phyloP scores from a whole-genome alignment of 2,329 filamentous ascomycete species.

The Colletotrichum spaethianum region DNA sequence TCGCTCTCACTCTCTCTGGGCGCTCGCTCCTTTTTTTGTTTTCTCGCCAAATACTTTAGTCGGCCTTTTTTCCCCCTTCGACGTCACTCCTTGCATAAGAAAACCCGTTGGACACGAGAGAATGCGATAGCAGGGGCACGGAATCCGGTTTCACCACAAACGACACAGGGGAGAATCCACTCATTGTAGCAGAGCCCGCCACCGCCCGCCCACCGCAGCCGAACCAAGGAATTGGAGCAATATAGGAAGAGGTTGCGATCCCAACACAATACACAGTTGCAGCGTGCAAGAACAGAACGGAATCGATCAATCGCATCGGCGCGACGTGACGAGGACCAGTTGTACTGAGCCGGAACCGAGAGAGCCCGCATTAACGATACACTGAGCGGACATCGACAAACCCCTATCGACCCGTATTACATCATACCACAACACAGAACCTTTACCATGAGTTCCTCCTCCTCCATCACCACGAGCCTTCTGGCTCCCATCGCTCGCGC shows the following conservation, averaged over 20 bases:
- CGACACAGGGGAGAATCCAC: slow-evolving; percentile 39
- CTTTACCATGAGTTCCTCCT: slow-evolving; percentile 8
- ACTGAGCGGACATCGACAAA: neutral
- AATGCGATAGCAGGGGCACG: slow-evolving; percentile 32
- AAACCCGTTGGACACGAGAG: slow-evolving; percentile 24
- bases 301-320: neutral
- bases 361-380: neutral
- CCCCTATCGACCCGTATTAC: slow-evolving; percentile 7
- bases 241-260: neutral
- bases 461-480: neutral
- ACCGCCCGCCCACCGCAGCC: slow-evolving; percentile 4
- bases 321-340: neutral
- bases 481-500: slow-evolving; percentile 28
- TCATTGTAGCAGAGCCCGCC: slow-evolving; percentile 21
- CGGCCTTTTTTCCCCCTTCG: neutral
- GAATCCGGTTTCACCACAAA: slow-evolving; percentile 35
- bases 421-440: neutral
- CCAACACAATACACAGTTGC: neutral
- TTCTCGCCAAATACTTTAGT: neutral
- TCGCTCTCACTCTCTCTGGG: neutral
- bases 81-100: slow-evolving; percentile 35
- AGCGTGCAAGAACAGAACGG: neutral
- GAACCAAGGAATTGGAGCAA: slow-evolving; percentile 24
- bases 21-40: slow-evolving; percentile 20
- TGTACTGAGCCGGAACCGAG: neutral